phyloP scores from a whole-genome alignment of 192 early-diverging fungal species.

The Coemansia sp. region DNA sequence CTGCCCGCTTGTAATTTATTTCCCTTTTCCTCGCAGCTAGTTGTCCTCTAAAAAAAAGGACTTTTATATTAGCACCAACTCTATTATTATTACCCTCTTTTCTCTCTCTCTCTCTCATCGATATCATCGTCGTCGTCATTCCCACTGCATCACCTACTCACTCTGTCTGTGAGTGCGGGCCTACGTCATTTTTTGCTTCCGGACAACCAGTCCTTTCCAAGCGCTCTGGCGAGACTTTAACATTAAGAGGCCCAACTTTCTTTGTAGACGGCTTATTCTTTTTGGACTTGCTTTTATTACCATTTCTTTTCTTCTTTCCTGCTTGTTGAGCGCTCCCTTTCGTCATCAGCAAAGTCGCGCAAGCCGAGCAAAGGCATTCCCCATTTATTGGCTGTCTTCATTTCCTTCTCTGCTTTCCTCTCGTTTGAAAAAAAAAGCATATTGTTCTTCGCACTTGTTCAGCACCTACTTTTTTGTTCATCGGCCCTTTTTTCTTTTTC shows the following conservation, averaged over 20 bases:
- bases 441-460: neutral
- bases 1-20: constrained; percentile 9
- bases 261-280: neutral
- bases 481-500: neutral
- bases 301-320: neutral
- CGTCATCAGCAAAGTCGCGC: neutral
- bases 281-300: neutral
- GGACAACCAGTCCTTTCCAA: neutral
- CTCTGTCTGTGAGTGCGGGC: neutral
- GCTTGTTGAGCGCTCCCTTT: neutral
- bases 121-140: neutral
- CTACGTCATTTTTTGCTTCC: neutral
- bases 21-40: neutral
- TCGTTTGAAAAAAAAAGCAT: neutral
- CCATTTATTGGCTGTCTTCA: neutral
- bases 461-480: neutral
- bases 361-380: neutral
- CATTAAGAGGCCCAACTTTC: neutral
- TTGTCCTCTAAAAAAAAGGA: neutral
- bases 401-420: neutral
- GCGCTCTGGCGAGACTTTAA: neutral
- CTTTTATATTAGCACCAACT: neutral
- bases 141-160: neutral
- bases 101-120: neutral
- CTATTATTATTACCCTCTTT: neutral